phyloP scores from a whole-genome alignment of 257 asterid genomes.

The Solanum tacnaense region DNA sequence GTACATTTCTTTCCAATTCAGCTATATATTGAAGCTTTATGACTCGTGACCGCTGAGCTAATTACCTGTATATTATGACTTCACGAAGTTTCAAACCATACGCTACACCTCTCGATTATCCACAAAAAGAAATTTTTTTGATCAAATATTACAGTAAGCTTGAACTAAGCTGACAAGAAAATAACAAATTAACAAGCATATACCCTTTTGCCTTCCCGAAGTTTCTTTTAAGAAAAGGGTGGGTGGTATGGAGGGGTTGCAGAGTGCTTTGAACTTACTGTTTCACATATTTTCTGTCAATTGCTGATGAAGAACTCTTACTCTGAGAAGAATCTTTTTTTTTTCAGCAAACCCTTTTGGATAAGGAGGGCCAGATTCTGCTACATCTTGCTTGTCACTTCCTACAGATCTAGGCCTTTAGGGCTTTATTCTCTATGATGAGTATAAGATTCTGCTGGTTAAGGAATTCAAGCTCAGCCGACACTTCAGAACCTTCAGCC shows the following conservation, averaged over 20 bases:
- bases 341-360: conserved; percentile 39
- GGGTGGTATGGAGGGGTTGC: background rate
- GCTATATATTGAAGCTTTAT: conserved; percentile 88
- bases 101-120: background rate
- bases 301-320: conserved; percentile 42
- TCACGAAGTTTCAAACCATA: background rate
- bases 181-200: background rate
- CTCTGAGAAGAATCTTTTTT: conserved; percentile 36
- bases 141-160: background rate
- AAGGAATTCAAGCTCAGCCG: too few species aligned
- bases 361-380: conserved; percentile 45
- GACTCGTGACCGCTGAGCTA: conserved; percentile 95
- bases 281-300: conserved; percentile 78
- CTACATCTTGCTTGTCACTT: conserved; percentile 35
- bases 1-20: conserved; percentile 80
- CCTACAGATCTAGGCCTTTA: conserved; percentile 18
- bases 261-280: conserved; percentile 49
- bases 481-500: too few species aligned
- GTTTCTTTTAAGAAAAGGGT: background rate
- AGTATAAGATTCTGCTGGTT: too few species aligned
- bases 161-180: background rate
- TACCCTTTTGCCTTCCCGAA: background rate
- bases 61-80: conserved; percentile 49
- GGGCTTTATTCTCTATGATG: too few species aligned
- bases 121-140: background rate